These are phyloP conservation scores for Boletellus sp. DNA, from an alignment of 1,284 basidiomycete genomes.

Conservation along the genomic window DNA sequence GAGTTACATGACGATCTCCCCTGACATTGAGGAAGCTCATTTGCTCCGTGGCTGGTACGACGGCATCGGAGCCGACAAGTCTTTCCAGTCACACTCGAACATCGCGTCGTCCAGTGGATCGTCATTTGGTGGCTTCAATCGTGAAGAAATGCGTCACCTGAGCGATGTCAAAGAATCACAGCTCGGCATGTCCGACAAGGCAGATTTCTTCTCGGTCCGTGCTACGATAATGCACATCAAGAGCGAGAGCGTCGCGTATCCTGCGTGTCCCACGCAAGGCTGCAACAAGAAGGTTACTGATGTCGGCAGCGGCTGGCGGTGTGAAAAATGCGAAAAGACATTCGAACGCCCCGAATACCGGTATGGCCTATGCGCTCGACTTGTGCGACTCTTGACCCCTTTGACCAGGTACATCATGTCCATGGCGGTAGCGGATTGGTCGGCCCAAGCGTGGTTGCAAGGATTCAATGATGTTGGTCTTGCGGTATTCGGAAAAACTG, in stretches of 20 bases:
- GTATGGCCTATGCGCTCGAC: constrained; percentile 40
- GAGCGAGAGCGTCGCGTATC: constrained; percentile 83
- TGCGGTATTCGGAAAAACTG: constrained; percentile 74
- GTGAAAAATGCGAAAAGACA: constrained; percentile 88
- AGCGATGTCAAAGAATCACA: constrained; percentile 81
- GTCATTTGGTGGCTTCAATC: constrained; percentile 53
- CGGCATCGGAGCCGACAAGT: constrained; percentile 53
- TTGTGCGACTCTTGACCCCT: constrained; percentile 2
- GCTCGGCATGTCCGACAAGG: constrained; percentile 75
- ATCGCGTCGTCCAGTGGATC: constrained; percentile 37
- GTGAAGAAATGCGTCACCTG: constrained; percentile 71
- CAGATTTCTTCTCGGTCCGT: constrained; percentile 79
- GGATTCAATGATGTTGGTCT: constrained; percentile 94
- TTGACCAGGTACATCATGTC: constrained; percentile 79
- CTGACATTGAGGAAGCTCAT: constrained; percentile 87
- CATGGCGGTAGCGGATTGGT: constrained; percentile 87
- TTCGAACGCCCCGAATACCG: constrained; percentile 79
- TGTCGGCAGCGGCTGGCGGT: constrained; percentile 73
- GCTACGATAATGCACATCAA: constrained; percentile 92
- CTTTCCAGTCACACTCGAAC: constrained; percentile 72
- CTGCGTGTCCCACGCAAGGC: constrained; percentile 78
- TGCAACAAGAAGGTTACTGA: constrained; percentile 94
- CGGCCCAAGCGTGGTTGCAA: constrained; percentile 88
- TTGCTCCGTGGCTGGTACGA: constrained; percentile 91
- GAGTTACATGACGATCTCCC: constrained; percentile 78